Conservation (phyloP, 1,284 basidiomycete genomes). For the Volvariella volvacea region DNA sequence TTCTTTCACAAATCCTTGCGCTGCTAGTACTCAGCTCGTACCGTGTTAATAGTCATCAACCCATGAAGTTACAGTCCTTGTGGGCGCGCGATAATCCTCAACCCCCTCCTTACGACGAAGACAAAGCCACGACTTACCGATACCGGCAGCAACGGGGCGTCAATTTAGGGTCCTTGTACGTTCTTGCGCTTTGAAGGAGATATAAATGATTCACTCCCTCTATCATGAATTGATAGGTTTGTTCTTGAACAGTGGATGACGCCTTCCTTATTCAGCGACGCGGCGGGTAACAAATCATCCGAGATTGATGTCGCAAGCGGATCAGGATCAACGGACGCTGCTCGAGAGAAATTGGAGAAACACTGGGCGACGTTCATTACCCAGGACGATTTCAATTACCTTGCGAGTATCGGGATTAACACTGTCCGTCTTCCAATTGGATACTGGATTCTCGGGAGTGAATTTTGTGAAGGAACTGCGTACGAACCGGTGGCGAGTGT, state of each 20-base stretch:
- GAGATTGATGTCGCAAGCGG: conserved; percentile 53
- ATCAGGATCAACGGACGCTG: conserved; percentile 39
- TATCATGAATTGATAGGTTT: conserved; percentile 41
- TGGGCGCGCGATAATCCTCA: no score
- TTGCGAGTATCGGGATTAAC: conserved; percentile 62
- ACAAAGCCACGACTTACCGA: conserved; percentile 45
- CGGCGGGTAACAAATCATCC: conserved; percentile 44
- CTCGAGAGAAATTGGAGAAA: conserved; percentile 54
- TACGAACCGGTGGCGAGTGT: conserved; percentile 53
- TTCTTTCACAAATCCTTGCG: no score
- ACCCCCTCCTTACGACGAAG: conserved; percentile 43
- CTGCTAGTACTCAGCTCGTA: no score
- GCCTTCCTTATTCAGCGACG: conserved; percentile 61
- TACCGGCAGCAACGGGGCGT: conserved; percentile 61
- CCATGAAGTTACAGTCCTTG: no score
- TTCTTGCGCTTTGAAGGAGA: conserved; percentile 1
- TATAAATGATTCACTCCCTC: neutral
- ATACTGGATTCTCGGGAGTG: conserved; percentile 55
- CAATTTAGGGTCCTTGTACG: conserved; percentile 60
- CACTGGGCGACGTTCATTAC: conserved; percentile 81
- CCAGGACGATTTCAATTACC: conserved; percentile 55
- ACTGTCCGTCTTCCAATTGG: conserved; percentile 68
- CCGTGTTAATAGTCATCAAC: no score
- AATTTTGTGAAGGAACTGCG: conserved; percentile 43
- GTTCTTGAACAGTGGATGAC: conserved; percentile 79